These are phyloP conservation scores for Antitrichia curtipendula DNA, from an alignment of 225 moss, liverwort and hornwort species.

Conservation along the genomic window DNA sequence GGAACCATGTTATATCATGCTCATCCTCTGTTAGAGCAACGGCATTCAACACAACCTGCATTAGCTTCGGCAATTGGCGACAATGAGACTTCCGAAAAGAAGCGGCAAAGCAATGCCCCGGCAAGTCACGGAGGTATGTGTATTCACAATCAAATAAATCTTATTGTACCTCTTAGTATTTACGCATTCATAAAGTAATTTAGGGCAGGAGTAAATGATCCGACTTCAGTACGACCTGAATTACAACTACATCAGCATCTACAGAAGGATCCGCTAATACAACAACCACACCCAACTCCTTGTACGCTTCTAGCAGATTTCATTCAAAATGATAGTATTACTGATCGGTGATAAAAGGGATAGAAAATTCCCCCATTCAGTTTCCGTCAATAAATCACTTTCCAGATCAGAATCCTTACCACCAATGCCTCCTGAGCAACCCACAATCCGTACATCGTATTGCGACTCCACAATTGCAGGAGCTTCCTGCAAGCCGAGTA, in stretches of 20 bases:
- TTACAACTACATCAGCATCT: not conserved
- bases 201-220: not conserved
- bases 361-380: not conserved
- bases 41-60: not conserved
- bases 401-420: constrained; percentile 19
- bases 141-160: not conserved
- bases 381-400: not conserved
- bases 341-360: not conserved
- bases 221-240: not conserved
- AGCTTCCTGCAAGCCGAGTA: constrained; percentile 23
- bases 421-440: constrained; percentile 86
- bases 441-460: constrained; percentile 86
- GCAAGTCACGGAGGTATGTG: not conserved
- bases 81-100: not conserved
- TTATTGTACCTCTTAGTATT: not conserved
- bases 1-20: constrained; percentile 95
- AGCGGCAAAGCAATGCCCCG: not conserved
- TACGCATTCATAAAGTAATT: not conserved
- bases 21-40: constrained; percentile 59
- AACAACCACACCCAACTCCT: not conserved
- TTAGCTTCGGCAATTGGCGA: not conserved
- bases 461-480: constrained; percentile 75
- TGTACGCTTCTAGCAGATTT: not conserved
- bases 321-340: not conserved
- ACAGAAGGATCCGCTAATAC: not conserved